Conservation (phyloP, 805 yeast genomes). For the Ogataea naganishii region DNA sequence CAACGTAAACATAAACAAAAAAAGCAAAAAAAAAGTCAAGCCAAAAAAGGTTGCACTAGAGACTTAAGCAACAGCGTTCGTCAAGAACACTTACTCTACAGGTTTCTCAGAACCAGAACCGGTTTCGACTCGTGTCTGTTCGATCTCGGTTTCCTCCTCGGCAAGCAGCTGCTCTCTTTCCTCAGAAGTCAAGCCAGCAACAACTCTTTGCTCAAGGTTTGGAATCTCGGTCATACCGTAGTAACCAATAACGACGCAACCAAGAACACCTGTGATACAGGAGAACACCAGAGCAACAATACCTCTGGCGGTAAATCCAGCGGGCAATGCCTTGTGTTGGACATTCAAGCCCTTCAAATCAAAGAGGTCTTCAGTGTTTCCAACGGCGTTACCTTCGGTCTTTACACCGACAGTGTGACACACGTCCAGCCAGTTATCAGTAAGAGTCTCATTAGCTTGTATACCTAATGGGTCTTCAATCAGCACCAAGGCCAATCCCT, state of each 20-base stretch:
- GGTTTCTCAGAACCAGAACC: no score
- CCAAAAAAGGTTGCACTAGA: no score
- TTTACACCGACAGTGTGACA: slow-evolving; percentile 53
- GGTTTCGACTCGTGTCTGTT: no score
- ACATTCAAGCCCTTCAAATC: slow-evolving; percentile 70
- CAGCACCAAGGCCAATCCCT: slow-evolving; percentile 77
- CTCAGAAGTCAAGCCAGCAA: slow-evolving; percentile 43
- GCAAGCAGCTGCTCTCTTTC: slow-evolving; percentile 27
- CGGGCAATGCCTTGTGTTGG: slow-evolving; percentile 61
- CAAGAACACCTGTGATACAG: slow-evolving; percentile 75
- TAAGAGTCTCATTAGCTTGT: slow-evolving; percentile 51
- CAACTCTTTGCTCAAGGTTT: slow-evolving; percentile 55
- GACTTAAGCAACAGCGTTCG: no score
- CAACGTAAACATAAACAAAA: no score
- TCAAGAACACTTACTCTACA: no score
- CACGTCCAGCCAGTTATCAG: slow-evolving; percentile 48
- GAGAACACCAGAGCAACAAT: slow-evolving; percentile 91
- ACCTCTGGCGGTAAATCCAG: slow-evolving; percentile 93
- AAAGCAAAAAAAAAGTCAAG: no score
- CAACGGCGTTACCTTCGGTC: slow-evolving; percentile 83
- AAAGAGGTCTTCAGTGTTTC: slow-evolving; percentile 49
- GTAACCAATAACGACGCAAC: slow-evolving; percentile 64
- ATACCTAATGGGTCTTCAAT: slow-evolving; percentile 78
- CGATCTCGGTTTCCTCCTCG: no score
- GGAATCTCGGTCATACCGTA: slow-evolving; percentile 85